Evolutionary conservation across 495 filamentous ascomycete species (phyloP).

Genomic region (Hyphodiscus hymeniophilus): DNA sequence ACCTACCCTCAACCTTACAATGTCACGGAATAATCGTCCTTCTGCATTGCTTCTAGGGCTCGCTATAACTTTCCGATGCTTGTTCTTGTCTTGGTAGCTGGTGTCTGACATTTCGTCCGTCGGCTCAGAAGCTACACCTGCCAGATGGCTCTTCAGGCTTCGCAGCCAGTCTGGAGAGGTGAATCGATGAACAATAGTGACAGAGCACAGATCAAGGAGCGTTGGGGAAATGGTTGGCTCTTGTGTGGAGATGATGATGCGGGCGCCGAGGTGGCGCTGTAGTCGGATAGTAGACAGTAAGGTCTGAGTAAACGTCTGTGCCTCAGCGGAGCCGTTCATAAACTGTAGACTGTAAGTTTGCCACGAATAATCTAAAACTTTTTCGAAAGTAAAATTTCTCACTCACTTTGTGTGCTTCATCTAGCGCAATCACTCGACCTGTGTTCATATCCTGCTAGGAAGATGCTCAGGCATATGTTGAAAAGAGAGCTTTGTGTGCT

Average conservation of each 20-base stretch:
- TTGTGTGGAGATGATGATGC: conserved; percentile 68
- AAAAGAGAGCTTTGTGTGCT: conserved; percentile 26
- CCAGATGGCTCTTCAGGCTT: conserved; percentile 54
- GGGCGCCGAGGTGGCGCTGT: conserved; percentile 59
- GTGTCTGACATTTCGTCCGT: conserved; percentile 5
- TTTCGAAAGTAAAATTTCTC: too few species aligned
- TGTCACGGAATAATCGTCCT: conserved; percentile 40
- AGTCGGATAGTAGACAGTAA: conserved; percentile 57
- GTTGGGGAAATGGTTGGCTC: conserved; percentile 66
- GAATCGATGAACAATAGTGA: conserved; percentile 70
- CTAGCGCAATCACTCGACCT: conserved; percentile 38
- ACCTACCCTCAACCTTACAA: conserved; percentile 51
- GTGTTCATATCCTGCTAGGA: conserved; percentile 38
- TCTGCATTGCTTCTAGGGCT: too few species aligned
- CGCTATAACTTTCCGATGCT: background rate
- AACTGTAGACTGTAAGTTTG: conserved; percentile 30
- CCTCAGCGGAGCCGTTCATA: conserved; percentile 36
- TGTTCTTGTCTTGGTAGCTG: background rate
- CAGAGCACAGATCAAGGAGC: conserved; percentile 63
- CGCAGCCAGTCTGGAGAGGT: conserved; percentile 60
- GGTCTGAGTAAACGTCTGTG: conserved; percentile 49
- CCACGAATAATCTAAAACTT: background rate
- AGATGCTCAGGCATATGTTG: conserved; percentile 34
- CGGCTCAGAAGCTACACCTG: conserved; percentile 24
- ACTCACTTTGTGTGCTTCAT: conserved; percentile 30